Percentiles rank a stretch among this genome's conserved stretches.
Conservation (phyloP, 306 rosid genomes). For the Fragaria nilgerrensis region DNA sequence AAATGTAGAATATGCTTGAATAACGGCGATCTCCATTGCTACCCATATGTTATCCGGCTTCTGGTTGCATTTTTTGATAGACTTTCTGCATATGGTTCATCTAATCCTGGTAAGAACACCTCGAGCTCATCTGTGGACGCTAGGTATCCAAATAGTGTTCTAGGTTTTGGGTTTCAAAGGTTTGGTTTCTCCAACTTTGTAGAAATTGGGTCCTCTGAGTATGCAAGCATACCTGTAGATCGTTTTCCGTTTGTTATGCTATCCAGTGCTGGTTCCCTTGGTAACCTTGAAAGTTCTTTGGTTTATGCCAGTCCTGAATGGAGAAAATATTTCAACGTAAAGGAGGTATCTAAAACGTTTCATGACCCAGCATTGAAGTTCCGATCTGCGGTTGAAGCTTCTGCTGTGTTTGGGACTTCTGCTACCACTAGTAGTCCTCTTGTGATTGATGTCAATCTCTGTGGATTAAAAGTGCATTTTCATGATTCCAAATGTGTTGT, state of each 20-base stretch:
- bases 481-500: conserved; percentile 81
- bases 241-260: conserved; percentile 75
- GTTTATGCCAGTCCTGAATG: conserved; percentile 55
- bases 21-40: conserved; percentile 73
- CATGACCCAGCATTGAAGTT: conserved; percentile 33
- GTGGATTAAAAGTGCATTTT: conserved; percentile 63
- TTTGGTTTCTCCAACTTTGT: conserved; percentile 89
- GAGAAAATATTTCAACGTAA: conserved; percentile 53
- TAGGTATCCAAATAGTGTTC: conserved; percentile 27
- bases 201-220: conserved; percentile 56
- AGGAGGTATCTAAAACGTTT: conserved; percentile 32
- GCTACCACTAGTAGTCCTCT: conserved; percentile 28
- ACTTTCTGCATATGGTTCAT: conserved; percentile 40
- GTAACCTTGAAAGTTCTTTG: conserved; percentile 55
- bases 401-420: conserved; percentile 34
- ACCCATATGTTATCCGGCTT: conserved; percentile 57
- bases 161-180: conserved; percentile 47
- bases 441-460: conserved; percentile 48
- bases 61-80: conserved; percentile 54
- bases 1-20: conserved; percentile 43
- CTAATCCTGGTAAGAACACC: conserved; percentile 23
- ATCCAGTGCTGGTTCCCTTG: conserved; percentile 56
- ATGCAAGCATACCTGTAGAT: conserved; percentile 69
- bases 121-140: conserved; percentile 25
- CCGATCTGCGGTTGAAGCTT: conserved; percentile 27